These are phyloP conservation scores for Pichia sp. DNA, from an alignment of 1,139 yeast species.

Conservation along the genomic window DNA sequence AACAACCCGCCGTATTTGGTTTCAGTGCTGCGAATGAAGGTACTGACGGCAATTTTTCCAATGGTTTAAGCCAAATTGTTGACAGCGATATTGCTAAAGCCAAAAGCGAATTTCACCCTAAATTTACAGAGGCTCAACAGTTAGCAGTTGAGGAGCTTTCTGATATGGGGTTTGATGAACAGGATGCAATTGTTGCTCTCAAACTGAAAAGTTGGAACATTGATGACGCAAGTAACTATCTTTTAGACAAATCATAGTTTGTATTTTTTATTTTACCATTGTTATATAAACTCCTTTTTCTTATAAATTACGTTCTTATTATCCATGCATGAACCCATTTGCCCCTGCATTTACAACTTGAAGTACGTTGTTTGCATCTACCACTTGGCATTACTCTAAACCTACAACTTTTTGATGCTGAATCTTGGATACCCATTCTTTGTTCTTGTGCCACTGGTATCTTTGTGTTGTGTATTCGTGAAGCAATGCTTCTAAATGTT, in stretches of 20 bases:
- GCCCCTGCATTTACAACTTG: no score
- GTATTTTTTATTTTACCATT: conserved; percentile 1
- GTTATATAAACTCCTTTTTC: background rate
- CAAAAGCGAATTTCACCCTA: conserved; percentile 7
- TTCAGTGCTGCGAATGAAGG: conserved; percentile 6
- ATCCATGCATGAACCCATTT: no score
- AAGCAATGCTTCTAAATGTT: conserved; percentile 36
- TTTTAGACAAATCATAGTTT: conserved; percentile 48
- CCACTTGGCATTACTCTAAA: conserved; percentile 17
- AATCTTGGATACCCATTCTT: conserved; percentile 3
- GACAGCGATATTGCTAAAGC: conserved; percentile 5
- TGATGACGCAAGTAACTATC: conserved; percentile 78
- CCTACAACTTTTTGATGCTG: background rate
- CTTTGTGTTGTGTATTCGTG: conserved; percentile 44
- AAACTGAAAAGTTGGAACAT: conserved; percentile 67
- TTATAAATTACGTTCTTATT: background rate
- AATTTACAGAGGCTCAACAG: conserved; percentile 28
- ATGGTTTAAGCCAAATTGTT: background rate
- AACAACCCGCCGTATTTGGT: conserved; percentile 11
- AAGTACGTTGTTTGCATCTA: no score
- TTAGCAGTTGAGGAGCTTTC: conserved; percentile 68
- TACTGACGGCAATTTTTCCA: background rate
- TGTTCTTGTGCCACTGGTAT: conserved; percentile 21
- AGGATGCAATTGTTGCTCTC: conserved; percentile 65
- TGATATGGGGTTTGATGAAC: conserved; percentile 83